Evolutionary conservation across 371 early-diverging fungal genomes (phyloP).

Genomic region (Actinomucor elegans): DNA sequence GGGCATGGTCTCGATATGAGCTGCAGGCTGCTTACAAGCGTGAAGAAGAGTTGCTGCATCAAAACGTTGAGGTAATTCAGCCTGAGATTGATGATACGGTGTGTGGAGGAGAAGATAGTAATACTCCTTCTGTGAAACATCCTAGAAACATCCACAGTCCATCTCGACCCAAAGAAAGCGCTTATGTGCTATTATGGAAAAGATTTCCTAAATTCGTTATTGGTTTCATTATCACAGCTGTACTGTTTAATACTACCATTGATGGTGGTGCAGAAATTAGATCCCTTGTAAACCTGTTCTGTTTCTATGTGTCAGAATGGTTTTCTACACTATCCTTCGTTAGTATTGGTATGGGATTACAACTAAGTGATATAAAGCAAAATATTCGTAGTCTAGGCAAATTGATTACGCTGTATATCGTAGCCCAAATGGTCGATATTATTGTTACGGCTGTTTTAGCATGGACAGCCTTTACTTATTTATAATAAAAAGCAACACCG

Average conservation of each 20-base stretch:
- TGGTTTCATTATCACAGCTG: constrained; percentile 60
- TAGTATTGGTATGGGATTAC: constrained; percentile 58
- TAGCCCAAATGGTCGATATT: constrained; percentile 63
- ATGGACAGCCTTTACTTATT: constrained; percentile 51
- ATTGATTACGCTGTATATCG: constrained; percentile 51
- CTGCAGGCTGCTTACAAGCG: constrained; percentile 30
- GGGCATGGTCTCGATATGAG: constrained; percentile 58
- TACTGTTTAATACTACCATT: constrained; percentile 59
- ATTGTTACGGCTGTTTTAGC: constrained; percentile 51
- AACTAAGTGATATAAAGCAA: constrained; percentile 53
- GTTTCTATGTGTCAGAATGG: constrained; percentile 66
- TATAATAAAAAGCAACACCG: not conserved
- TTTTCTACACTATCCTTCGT: constrained; percentile 65
- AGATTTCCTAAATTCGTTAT: constrained; percentile 67
- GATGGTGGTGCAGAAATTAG: constrained; percentile 30
- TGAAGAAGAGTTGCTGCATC: constrained; percentile 25
- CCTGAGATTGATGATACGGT: not conserved
- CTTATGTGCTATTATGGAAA: constrained; percentile 49
- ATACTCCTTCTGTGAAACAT: constrained; percentile 20
- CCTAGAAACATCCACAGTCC: constrained; percentile 12
- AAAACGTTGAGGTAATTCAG: constrained; percentile 4
- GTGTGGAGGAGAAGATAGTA: constrained; percentile 2
- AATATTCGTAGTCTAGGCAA: constrained; percentile 53
- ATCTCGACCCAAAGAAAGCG: constrained; percentile 21
- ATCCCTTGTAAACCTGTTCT: constrained; percentile 45